Conservation (phyloP, 441 rosid genomes). For the Erysimum pusillum region DNA sequence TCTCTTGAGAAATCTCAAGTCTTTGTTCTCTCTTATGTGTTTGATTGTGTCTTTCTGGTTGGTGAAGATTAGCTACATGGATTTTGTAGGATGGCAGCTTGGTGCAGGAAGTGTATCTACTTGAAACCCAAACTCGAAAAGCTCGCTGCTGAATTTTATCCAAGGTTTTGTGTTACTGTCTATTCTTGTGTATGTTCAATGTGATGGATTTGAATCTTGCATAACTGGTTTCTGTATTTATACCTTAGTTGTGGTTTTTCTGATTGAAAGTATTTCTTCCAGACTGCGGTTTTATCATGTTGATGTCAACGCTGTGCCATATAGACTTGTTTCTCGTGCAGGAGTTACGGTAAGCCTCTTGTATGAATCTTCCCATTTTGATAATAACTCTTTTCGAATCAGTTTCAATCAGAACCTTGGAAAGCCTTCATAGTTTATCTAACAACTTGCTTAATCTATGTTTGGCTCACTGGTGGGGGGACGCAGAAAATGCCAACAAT, state of each 20-base stretch:
- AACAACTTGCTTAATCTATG: slow-evolving; percentile 41
- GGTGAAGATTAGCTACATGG: slow-evolving; percentile 42
- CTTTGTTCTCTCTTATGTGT: slow-evolving; percentile 1
- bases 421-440: neutral
- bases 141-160: slow-evolving; percentile 85
- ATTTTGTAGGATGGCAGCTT: slow-evolving; percentile 87
- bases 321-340: slow-evolving; percentile 75
- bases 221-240: neutral
- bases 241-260: neutral
- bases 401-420: neutral
- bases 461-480: slow-evolving; percentile 36
- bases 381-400: neutral
- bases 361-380: neutral
- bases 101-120: slow-evolving; percentile 95
- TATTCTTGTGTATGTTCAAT: neutral
- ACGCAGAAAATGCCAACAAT: slow-evolving; percentile 90
- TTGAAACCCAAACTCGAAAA: slow-evolving; percentile 85
- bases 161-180: slow-evolving; percentile 59
- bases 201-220: slow-evolving; percentile 3
- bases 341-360: slow-evolving; percentile 78
- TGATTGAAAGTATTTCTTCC: slow-evolving; percentile 18
- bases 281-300: slow-evolving; percentile 79
- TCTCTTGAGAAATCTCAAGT: neutral
- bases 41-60: slow-evolving; percentile 18
- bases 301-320: slow-evolving; percentile 85